A percentile compares a stretch with the other conserved stretches of the same genome.
phyloP scores from a whole-genome alignment of 2,329 filamentous ascomycete species.

The Ploettnerulaceae sp. region DNA sequence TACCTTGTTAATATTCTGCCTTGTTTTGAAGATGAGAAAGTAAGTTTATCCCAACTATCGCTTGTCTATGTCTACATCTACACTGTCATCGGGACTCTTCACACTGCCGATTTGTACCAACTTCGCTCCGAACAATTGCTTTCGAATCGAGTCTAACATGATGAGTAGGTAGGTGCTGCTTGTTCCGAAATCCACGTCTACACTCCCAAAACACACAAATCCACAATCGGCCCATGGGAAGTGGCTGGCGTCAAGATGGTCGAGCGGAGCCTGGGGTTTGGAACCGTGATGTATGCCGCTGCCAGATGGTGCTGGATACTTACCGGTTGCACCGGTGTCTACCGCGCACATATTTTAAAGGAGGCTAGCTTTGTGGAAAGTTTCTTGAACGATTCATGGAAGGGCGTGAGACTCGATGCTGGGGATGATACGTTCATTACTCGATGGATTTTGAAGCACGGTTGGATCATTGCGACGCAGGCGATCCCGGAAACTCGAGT shows the following conservation, averaged over 20 bases:
- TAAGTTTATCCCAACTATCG: neutral
- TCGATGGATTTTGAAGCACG: neutral
- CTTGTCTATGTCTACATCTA: too few species aligned
- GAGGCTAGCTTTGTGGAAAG: neutral
- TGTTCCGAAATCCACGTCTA: neutral
- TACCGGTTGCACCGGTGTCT: neutral
- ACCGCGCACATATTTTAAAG: neutral
- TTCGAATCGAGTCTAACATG: too few species aligned
- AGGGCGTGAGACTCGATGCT: neutral
- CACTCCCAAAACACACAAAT: neutral
- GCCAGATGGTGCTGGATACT: conserved; percentile 4
- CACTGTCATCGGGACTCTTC: too few species aligned
- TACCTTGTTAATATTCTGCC: conserved; percentile 4
- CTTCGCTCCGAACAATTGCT: too few species aligned
- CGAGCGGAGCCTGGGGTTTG: neutral
- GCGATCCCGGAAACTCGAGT: neutral
- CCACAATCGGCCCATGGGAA: conserved; percentile 1
- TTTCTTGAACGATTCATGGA: conserved; percentile 1
- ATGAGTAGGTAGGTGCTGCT: neutral
- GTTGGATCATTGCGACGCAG: conserved; percentile 1
- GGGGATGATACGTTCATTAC: conserved; percentile 7
- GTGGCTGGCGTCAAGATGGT: neutral
- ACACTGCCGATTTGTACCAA: too few species aligned
- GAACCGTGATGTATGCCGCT: neutral
- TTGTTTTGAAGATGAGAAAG: conserved; percentile 1